phyloP scores from a whole-genome alignment of 192 early-diverging fungal genomes.

The Gigaspora rosea region DNA sequence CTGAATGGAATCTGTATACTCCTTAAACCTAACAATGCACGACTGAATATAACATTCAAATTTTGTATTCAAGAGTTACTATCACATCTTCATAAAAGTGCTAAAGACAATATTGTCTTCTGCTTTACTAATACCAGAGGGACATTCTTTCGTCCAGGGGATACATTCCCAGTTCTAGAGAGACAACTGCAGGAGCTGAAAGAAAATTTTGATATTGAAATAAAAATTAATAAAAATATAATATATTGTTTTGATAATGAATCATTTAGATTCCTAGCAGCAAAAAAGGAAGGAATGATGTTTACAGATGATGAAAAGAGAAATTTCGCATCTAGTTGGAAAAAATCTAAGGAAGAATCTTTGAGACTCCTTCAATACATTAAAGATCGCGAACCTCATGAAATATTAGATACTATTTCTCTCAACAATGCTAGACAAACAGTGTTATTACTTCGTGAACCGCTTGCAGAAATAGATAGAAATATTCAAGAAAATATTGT shows the following conservation, averaged over 20 bases:
- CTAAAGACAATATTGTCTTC: conserved; percentile 38
- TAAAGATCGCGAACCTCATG: conserved; percentile 24
- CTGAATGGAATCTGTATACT: conserved; percentile 36
- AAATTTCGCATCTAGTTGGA: conserved; percentile 37
- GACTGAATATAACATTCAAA: conserved; percentile 25
- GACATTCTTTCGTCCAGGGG: conserved; percentile 35
- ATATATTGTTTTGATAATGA: conserved; percentile 40
- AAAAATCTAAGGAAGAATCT: conserved; percentile 33
- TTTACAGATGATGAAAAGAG: conserved; percentile 11
- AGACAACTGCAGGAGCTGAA: conserved; percentile 25
- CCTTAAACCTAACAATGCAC: conserved; percentile 20
- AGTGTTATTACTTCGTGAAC: conserved; percentile 30
- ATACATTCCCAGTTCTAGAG: conserved; percentile 32
- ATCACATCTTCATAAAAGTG: conserved; percentile 33
- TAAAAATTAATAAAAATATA: conserved; percentile 9
- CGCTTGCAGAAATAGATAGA: conserved; percentile 36
- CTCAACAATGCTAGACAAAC: conserved; percentile 33
- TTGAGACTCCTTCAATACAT: conserved; percentile 30
- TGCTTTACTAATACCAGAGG: conserved; percentile 37
- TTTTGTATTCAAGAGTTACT: conserved; percentile 37
- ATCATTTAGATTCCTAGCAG: conserved; percentile 38
- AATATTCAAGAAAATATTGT: conserved; percentile 34
- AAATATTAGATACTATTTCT: conserved; percentile 35
- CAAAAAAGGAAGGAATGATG: conserved; percentile 26
- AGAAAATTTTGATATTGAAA: conserved; percentile 16